Conservation (phyloP, 2,329 filamentous ascomycete genomes). For the Paraphoma chrysanthemicola region DNA sequence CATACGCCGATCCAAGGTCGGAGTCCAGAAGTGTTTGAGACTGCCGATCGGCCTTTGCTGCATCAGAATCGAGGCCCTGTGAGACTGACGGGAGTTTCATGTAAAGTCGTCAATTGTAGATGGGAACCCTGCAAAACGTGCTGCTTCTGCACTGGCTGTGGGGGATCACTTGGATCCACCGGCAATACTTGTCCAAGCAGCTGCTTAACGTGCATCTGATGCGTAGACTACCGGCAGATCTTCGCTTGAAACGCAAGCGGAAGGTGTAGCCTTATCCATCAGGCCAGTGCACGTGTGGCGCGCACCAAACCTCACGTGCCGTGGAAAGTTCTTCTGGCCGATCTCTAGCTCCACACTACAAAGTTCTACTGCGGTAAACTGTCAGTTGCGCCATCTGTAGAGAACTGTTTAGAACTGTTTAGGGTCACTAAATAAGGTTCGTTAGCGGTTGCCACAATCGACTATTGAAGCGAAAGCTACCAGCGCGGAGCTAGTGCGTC, state of each 20-base stretch:
- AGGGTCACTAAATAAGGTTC: constrained; percentile 18
- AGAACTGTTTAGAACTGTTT: constrained; percentile 15
- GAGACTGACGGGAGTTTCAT: constrained; percentile 45
- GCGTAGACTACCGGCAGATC: constrained; percentile 6
- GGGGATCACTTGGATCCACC: constrained; percentile 23
- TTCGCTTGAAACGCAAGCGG: constrained; percentile 10
- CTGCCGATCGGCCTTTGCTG: constrained; percentile 41
- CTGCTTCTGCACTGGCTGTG: constrained; percentile 10
- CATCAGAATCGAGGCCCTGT: constrained; percentile 42
- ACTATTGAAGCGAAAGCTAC: constrained; percentile 21
- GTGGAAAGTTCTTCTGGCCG: constrained; percentile 16
- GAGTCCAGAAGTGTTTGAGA: constrained; percentile 28
- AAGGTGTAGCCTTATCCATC: constrained; percentile 2
- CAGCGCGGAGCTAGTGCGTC: constrained; percentile 11
- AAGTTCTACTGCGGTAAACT: not conserved
- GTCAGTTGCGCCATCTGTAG: constrained; percentile 16
- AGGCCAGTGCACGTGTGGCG: not conserved
- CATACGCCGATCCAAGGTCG: not conserved
- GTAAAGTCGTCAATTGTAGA: constrained; percentile 34
- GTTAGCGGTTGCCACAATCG: constrained; percentile 17
- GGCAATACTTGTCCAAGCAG: constrained; percentile 14
- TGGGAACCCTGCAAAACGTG: constrained; percentile 16
- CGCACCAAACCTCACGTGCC: not conserved
- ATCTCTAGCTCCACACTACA: constrained; percentile 6
- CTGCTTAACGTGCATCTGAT: constrained; percentile 7